A percentile compares a stretch with the other conserved stretches of the same genome.
phyloP scores from a whole-genome alignment of 2,329 filamentous ascomycete genomes.

The Xylaria polymorpha region DNA sequence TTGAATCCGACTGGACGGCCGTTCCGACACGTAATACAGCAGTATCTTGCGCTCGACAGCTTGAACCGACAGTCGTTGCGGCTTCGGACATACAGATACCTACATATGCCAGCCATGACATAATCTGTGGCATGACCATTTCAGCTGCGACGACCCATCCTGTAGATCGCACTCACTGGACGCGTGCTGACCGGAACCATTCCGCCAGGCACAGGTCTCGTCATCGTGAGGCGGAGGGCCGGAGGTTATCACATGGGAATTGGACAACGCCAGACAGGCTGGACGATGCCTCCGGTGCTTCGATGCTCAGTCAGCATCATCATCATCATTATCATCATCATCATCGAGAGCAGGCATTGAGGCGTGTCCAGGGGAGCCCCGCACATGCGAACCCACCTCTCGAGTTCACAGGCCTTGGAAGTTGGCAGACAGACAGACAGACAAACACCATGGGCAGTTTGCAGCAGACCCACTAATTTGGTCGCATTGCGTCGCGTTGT shows the following conservation, averaged over 20 bases:
- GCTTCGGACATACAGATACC: constrained; percentile 21
- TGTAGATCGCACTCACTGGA: constrained; percentile 17
- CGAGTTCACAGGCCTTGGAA: constrained; percentile 1
- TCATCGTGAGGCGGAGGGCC: constrained; percentile 10
- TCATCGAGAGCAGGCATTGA: constrained; percentile 3
- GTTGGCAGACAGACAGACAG: not conserved
- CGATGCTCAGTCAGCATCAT: not conserved
- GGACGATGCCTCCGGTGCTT: not conserved
- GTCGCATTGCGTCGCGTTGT: constrained; percentile 8
- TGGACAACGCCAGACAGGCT: constrained; percentile 6
- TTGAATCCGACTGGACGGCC: constrained; percentile 35
- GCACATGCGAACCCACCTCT: constrained; percentile 17
- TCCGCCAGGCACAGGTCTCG: constrained; percentile 24
- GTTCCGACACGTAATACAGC: constrained; percentile 34
- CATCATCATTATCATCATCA: too few relatives aligned
- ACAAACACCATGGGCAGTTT: not conserved
- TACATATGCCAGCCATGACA: constrained; percentile 19
- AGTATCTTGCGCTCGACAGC: constrained; percentile 16
- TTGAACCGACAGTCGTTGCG: constrained; percentile 31
- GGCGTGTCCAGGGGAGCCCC: constrained; percentile 10
- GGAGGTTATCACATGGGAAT: constrained; percentile 13
- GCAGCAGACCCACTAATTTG: constrained; percentile 4
- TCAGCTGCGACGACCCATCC: constrained; percentile 29
- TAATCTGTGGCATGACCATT: constrained; percentile 14
- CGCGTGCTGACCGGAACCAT: constrained; percentile 25